Evolutionary conservation across 768 basidiomycete species (phyloP).

Genomic region (Lactarius deliciosus): DNA sequence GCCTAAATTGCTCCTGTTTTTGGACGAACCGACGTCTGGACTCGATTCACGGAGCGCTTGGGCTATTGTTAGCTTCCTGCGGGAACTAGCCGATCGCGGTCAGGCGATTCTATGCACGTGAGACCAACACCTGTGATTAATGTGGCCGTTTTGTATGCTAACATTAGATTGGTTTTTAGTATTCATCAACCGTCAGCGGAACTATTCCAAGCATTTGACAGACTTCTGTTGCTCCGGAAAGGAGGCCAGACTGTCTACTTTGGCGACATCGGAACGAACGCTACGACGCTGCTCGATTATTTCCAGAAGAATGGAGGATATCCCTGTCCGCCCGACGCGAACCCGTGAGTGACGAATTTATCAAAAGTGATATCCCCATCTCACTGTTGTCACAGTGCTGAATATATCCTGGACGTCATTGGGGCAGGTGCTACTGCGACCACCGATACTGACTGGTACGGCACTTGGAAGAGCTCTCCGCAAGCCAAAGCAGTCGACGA

Average conservation of each 20-base stretch:
- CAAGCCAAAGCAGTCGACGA: conserved; percentile 42
- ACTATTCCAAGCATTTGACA: conserved; percentile 81
- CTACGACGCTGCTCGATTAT: conserved; percentile 66
- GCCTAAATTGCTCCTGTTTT: conserved; percentile 79
- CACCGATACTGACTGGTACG: conserved; percentile 80
- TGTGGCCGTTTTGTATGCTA: neutral
- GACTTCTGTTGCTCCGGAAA: conserved; percentile 69
- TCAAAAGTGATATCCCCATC: neutral
- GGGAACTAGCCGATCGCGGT: conserved; percentile 73
- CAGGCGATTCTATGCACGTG: conserved; percentile 89
- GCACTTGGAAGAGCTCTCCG: conserved; percentile 76
- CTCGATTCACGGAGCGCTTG: conserved; percentile 86
- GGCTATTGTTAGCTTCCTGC: conserved; percentile 75
- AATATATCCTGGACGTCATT: conserved; percentile 81
- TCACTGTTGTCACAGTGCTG: conserved; percentile 35
- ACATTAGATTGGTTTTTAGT: neutral
- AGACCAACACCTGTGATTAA: conserved; percentile 31
- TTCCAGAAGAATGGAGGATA: conserved; percentile 70
- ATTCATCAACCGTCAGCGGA: conserved; percentile 76
- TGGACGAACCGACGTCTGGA: conserved; percentile 87
- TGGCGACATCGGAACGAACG: conserved; percentile 80
- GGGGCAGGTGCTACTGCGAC: conserved; percentile 76
- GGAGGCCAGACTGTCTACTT: conserved; percentile 89
- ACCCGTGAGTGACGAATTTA: conserved; percentile 43
- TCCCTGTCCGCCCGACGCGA: conserved; percentile 69